These are phyloP conservation scores for Rhododendron williamsianum DNA, from an alignment of 148 eudicot genomes.

Conservation along the genomic window DNA sequence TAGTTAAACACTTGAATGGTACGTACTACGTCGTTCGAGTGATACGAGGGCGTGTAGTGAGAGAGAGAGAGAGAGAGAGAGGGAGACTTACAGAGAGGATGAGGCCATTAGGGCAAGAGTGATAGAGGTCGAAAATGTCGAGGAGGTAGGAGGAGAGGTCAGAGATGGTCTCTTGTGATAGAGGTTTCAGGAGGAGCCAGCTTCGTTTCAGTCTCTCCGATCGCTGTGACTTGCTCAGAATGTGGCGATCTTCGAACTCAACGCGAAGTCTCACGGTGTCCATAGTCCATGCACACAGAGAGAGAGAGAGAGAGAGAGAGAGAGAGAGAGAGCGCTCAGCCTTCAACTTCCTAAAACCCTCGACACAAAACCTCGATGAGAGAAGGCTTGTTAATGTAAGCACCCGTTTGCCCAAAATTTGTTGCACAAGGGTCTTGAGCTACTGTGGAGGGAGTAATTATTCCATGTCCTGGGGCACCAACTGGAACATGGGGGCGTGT, in stretches of 20 bases:
- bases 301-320: conserved; percentile 9
- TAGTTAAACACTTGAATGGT: neutral
- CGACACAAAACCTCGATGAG: neutral
- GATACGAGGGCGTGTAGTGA: conserved; percentile 10
- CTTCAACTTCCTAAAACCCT: conserved; percentile 4
- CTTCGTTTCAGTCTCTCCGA: conserved; percentile 45
- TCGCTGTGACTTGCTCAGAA: conserved; percentile 56
- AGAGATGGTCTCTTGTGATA: conserved; percentile 33
- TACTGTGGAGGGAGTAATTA: too few species aligned
- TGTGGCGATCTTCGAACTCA: conserved; percentile 38
- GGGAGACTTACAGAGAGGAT: conserved; percentile 51
- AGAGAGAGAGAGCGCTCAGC: neutral
- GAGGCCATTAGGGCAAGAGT: conserved; percentile 76
- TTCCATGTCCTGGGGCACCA: too few species aligned
- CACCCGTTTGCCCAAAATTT: neutral
- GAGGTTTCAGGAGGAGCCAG: conserved; percentile 66
- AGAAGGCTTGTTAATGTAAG: neutral
- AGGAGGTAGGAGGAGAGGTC: conserved; percentile 46
- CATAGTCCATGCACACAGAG: conserved; percentile 22
- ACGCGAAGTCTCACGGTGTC: conserved; percentile 47
- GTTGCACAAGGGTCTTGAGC: neutral
- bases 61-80: neutral
- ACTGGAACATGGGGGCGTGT: too few species aligned
- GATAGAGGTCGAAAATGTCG: conserved; percentile 47
- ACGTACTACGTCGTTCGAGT: neutral